phyloP scores from a whole-genome alignment of 768 basidiomycete genomes.

The Rickenella mellea region DNA sequence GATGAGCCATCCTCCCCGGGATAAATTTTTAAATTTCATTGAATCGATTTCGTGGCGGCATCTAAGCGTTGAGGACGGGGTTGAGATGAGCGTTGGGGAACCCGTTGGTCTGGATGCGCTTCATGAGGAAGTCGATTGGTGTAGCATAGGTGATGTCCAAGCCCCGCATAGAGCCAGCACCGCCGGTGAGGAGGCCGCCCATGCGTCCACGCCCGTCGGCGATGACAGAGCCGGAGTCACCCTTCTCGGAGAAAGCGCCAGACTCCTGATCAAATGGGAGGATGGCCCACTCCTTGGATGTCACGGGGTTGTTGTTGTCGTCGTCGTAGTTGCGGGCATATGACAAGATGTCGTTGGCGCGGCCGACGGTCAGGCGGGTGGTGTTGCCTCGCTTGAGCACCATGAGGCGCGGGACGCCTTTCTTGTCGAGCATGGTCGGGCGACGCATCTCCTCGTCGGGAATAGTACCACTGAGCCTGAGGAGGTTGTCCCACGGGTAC shows the following conservation, averaged over 20 bases:
- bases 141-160: constrained; percentile 29
- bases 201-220: constrained; percentile 23
- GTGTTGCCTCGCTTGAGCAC: constrained; percentile 27
- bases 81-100: too few species aligned
- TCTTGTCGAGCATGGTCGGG: constrained; percentile 18
- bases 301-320: constrained; percentile 7
- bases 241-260: constrained; percentile 22
- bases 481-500: constrained; percentile 24
- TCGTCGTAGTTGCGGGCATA: constrained; percentile 21
- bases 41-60: too few species aligned
- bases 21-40: too few species aligned
- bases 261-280: constrained; percentile 18
- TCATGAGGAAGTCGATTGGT: constrained; percentile 22
- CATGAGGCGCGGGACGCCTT: constrained; percentile 21
- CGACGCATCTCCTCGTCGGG: constrained; percentile 19
- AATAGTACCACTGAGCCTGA: constrained; percentile 21
- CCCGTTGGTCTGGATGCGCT: constrained; percentile 11
- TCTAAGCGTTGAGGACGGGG: too few species aligned
- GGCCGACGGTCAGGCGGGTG: constrained; percentile 27
- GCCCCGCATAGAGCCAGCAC: constrained; percentile 17
- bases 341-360: constrained; percentile 23
- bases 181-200: constrained; percentile 26
- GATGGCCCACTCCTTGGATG: constrained; percentile 22
- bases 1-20: too few species aligned
- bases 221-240: constrained; percentile 29